Evolutionary conservation across 2,329 filamentous ascomycete species (phyloP), one percentile per base, ranked within the genome.

Genomic region (Hypoxylon sp.): DNA sequence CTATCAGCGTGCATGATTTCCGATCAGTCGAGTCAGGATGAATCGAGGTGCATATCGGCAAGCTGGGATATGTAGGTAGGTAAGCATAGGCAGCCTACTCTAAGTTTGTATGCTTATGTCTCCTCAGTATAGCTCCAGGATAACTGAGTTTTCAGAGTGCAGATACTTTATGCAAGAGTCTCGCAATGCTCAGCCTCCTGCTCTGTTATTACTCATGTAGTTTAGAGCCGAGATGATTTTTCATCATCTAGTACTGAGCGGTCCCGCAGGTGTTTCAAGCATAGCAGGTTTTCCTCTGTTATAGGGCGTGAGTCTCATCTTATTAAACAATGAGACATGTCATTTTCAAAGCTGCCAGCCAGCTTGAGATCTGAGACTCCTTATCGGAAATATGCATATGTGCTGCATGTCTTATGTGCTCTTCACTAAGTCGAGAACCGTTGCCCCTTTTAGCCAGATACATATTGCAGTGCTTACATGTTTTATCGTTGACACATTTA

Each of bases 371-470:
- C 72, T 74, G 54, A 74, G 71, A 68, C 70, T 72, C 70, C 69
- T 54, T 68, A 69, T 76, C 75, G 75, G 75, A 72, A 75, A 56
- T 74, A 73, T 71, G 75, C 75, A 76, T 72, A 67, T 11, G 40
- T 44, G 40, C 66, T 74, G 75, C 71, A 76, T 76, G 75, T 76
- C 75, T 76, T 71, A 61, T 65, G 58, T 62, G 25, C 58, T 73
- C 61, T 68, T 69, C 65, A 70, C 69, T 62, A 69, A 49, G 69
- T 67, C 71, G 70, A 72, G 57, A 71, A 64, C 64, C 17, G 69
- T 72, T 76, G 55, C 75, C 70, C 30, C 61, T 75, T 76, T 74
- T 61, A 70, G 74, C 58, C 61, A 61, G 61, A 61, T 69, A 70
- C 63, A 63, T 70, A 42, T 49, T 57, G 60, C 55, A 63, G 61